phyloP scores from a whole-genome alignment of 257 asterid genomes.

The Petunia secreta region DNA sequence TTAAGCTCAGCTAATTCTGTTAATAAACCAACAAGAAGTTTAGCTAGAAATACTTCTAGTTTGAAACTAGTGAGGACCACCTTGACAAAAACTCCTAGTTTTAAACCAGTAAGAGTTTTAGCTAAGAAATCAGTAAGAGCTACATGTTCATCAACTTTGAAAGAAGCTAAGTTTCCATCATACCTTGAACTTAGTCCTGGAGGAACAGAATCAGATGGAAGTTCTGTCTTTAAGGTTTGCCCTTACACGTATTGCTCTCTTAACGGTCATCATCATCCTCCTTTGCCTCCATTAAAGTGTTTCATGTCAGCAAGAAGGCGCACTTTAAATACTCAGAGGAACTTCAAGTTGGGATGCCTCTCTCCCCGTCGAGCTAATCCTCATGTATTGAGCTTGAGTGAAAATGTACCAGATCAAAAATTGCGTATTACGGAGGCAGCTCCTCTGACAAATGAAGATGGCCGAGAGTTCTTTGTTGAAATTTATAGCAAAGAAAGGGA shows the following conservation, averaged over 20 bases:
- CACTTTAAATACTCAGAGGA: constrained; percentile 58
- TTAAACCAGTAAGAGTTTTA: constrained; percentile 54
- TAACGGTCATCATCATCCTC: constrained; percentile 79
- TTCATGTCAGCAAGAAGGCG: constrained; percentile 74
- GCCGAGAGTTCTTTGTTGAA: constrained; percentile 52
- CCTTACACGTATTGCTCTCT: constrained; percentile 83
- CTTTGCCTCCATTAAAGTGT: constrained; percentile 68
- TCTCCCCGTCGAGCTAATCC: constrained; percentile 52
- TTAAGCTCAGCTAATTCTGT: constrained; percentile 25
- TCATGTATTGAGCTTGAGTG: neutral
- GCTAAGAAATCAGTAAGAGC: constrained; percentile 49
- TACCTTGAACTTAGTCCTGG: constrained; percentile 62
- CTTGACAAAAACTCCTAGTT: constrained; percentile 61
- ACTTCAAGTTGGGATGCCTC: constrained; percentile 49
- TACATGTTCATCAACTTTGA: constrained; percentile 87
- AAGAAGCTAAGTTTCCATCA: constrained; percentile 68
- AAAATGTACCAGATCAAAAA: neutral
- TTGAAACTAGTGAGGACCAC: constrained; percentile 46
- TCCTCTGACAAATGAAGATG: constrained; percentile 38
- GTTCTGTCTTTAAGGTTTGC: constrained; percentile 71
- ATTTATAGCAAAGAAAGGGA: constrained; percentile 46
- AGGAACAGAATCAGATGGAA: constrained; percentile 66
- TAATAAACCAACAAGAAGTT: constrained; percentile 38
- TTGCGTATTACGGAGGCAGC: neutral
- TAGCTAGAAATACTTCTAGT: constrained; percentile 39